These are phyloP conservation scores for Russula sp. DNA, from an alignment of 768 basidiomycete genomes.

Conservation along the genomic window DNA sequence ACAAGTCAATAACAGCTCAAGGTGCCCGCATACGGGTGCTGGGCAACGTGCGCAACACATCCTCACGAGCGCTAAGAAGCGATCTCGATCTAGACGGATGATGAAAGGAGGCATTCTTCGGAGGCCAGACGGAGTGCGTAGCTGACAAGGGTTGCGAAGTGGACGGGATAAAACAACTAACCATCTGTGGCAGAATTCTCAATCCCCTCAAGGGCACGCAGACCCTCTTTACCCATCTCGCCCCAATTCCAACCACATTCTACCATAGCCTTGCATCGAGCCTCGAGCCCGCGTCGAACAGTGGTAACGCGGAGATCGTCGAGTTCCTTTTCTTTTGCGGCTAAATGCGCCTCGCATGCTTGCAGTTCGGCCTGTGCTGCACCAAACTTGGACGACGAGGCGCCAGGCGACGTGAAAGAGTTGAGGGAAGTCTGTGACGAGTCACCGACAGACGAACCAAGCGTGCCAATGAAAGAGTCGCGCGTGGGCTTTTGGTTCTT, in stretches of 20 bases:
- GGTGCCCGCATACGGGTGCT: background rate
- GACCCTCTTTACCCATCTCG: constrained; percentile 58
- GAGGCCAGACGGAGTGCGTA: background rate
- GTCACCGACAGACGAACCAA: constrained; percentile 42
- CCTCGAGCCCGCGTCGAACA: constrained; percentile 55
- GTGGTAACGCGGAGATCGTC: constrained; percentile 46
- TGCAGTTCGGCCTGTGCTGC: constrained; percentile 73
- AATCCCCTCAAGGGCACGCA: constrained; percentile 38
- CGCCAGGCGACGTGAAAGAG: constrained; percentile 16
- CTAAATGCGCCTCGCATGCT: constrained; percentile 74
- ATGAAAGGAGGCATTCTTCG: background rate
- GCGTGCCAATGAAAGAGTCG: constrained; percentile 32
- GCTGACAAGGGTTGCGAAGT: constrained; percentile 7
- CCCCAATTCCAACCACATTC: constrained; percentile 66
- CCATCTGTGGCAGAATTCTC: constrained; percentile 24
- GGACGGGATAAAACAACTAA: constrained; percentile 24
- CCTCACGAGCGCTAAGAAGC: constrained; percentile 1
- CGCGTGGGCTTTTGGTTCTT: constrained; percentile 46
- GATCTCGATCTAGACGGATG: background rate
- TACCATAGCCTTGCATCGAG: constrained; percentile 57
- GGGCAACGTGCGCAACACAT: constrained; percentile 1
- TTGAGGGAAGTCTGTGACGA: constrained; percentile 20
- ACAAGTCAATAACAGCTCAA: background rate
- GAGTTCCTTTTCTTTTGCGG: constrained; percentile 61
- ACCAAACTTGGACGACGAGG: constrained; percentile 41